Base-by-base conservation (phyloP, 768 basidiomycete genomes). In the Boletus coccyginus region DNA sequence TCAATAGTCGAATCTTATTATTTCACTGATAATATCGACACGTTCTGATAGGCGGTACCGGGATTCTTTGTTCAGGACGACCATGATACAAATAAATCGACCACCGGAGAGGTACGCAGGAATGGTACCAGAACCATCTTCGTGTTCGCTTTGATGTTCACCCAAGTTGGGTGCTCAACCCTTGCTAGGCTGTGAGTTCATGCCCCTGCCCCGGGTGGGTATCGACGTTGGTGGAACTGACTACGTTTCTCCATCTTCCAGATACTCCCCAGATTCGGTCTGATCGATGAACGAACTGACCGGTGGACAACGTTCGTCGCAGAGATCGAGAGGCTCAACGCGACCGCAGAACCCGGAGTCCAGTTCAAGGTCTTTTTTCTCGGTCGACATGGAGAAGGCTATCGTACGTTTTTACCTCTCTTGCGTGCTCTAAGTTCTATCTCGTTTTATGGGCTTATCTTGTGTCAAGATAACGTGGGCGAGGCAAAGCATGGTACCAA, bases 301-400 rank as follows among this genome's bases (percentile, higher is more conserved):
- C 68, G 83, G 31, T 89, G 88, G 87, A 51, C 58, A 7, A 58
- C 41, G 8, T 76, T 88, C 55, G 62, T 68, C 27, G 48, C 59
- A 1, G 61, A 73, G 10, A 68, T 91, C n/a, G 53, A 67, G 7
- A 55, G 68, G n/a, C 66, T 90, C 53, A 65, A 65, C 4, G 50
- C 46, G 31, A 53, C 50, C 2, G 58, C 65, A 2, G 53, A 48
- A 32, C 50, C 54, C 3, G 60, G 60, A 12, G 52, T 57, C 2
- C 52, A 54, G 16, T 59, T 53, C 72, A 92, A 90, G 62, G 73
- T 88, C 13, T 73, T 91, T 52, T 81, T 86, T 55, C 68, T 90
- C 2, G 81, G 80, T 3, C 75, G 90, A 60, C 90, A 92, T 58
- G 90, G 90, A 1, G 75, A 91, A 69, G 90, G 88, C 10, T 66